Evolutionary conservation across 192 early-diverging fungal species (phyloP), one percentile per base, ranked within the genome.

Genomic region (Phycomyces nitens): DNA sequence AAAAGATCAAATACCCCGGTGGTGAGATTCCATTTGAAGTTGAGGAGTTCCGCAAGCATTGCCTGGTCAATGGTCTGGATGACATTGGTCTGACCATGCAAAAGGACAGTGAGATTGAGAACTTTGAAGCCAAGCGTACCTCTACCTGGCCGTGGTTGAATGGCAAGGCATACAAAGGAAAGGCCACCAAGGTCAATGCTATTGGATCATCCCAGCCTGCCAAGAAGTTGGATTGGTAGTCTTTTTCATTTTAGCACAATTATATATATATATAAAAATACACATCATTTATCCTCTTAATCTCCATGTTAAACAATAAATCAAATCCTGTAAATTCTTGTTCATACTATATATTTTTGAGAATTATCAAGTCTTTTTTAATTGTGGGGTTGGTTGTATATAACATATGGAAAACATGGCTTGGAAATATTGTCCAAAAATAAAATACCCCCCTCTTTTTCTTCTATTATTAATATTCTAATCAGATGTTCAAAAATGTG

Each of bases 81-180:
- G 87, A 89, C 70, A 87, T 89, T 73, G 87, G 87, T 51, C 65
- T 89, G 24, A 89, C 87, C 4, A 60, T 89, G 76, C 81, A 83
- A 58, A 89, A 89, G 73, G 71, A 68, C 38, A 72, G 70, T 16
- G 20, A 53, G 43, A 89, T 89, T 58, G 56, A 26, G 7, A 27
- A 39, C 24, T 89, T 87, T 70, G 87, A 89, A 71, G 51, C 50
- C 11, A 61, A 66, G 57, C 58, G 84, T 64, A 77, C 70, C 23
- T 24, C 39, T 41, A 58, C 61, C 21, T 85, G 78, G 79, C 87
- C 87, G 42, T 89, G 87, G 87, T 66, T 89, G 60, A 84, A 89
- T 75, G 85, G 85, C n/a, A 64, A 74, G 58, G 50, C 50, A 24
- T 74, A 74, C 53, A 42, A 34, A 4, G 72, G 72, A 47, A 15